These are phyloP conservation scores for Ophiocordyceps unilateralis DNA, from an alignment of 2,329 filamentous ascomycete species.

Conservation along the genomic window DNA sequence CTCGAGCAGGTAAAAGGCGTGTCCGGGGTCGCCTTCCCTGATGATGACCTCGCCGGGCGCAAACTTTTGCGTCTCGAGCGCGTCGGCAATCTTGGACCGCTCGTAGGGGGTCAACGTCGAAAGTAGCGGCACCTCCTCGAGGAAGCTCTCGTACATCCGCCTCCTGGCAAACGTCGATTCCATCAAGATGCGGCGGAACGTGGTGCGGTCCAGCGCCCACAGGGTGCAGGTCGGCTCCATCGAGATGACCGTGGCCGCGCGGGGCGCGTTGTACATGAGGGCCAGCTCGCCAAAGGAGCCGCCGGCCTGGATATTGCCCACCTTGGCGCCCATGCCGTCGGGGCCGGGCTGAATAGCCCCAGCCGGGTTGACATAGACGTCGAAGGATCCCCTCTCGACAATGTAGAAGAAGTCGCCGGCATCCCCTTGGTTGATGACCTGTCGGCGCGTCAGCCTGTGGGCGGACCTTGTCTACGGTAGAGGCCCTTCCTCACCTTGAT, in stretches of 20 bases:
- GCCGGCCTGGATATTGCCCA: constrained; percentile 67
- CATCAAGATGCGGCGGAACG: constrained; percentile 96
- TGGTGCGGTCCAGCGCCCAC: constrained; percentile 89
- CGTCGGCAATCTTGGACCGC: constrained; percentile 92
- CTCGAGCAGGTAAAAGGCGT: constrained; percentile 85
- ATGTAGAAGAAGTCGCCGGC: constrained; percentile 97
- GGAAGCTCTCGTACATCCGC: constrained; percentile 92
- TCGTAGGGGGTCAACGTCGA: constrained; percentile 77
- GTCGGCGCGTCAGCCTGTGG: constrained; percentile 7
- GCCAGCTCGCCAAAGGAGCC: constrained; percentile 94
- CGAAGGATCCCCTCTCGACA: constrained; percentile 78
- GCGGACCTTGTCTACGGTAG: background rate
- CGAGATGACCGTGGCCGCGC: constrained; percentile 83
- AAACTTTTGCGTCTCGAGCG: constrained; percentile 80
- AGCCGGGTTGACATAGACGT: constrained; percentile 70
- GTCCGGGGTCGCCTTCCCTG: constrained; percentile 74
- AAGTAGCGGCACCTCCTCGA: constrained; percentile 83
- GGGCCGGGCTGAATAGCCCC: constrained; percentile 65
- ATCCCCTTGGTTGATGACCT: constrained; percentile 92
- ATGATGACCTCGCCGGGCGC: constrained; percentile 70
- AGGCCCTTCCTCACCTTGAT: constrained; percentile 37
- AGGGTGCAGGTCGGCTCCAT: constrained; percentile 62
- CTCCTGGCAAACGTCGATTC: constrained; percentile 91
- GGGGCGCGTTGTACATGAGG: constrained; percentile 95
- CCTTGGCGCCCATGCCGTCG: constrained; percentile 68